These are phyloP conservation scores for Penicillium frequentans DNA, from an alignment of 2,329 filamentous ascomycete genomes.

Conservation along the genomic window DNA sequence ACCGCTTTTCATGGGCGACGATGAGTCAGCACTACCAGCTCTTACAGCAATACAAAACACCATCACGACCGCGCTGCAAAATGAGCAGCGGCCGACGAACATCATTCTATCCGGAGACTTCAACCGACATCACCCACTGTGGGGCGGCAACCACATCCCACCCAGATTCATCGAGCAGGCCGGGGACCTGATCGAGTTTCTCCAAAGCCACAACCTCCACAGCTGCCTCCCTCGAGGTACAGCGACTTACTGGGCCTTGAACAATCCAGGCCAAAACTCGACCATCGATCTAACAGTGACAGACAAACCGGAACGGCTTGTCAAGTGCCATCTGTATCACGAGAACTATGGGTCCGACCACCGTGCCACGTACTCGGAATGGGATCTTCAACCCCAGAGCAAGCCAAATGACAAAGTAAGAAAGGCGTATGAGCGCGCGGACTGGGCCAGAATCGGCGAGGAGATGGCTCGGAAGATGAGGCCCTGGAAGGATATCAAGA, in stretches of 20 bases:
- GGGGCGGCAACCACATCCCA: no score
- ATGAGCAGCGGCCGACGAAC: no score
- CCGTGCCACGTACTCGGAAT: slow-evolving; percentile 18
- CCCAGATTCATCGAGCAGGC: no score
- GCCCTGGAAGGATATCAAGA: background rate
- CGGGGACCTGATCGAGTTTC: no score
- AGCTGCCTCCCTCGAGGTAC: no score
- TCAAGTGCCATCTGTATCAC: slow-evolving; percentile 25
- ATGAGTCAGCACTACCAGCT: no score
- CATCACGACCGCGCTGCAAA: no score
- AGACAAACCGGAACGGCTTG: slow-evolving; percentile 9
- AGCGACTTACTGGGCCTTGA: slow-evolving; percentile 6
- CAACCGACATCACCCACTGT: no score
- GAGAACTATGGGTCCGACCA: slow-evolving; percentile 26
- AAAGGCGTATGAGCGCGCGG: background rate
- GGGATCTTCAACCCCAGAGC: background rate
- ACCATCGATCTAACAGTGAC: background rate
- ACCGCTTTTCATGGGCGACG: no score
- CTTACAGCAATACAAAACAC: no score
- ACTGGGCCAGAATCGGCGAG: background rate
- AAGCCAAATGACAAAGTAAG: background rate
- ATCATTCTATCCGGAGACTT: no score
- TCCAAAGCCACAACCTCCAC: no score
- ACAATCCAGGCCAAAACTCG: background rate
- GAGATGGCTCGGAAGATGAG: background rate